Percentiles rank a stretch among this genome's conserved stretches.
These are phyloP conservation scores for Skeletonema tropicum DNA, from an alignment of 108 stramenopile species.

Conservation along the genomic window DNA sequence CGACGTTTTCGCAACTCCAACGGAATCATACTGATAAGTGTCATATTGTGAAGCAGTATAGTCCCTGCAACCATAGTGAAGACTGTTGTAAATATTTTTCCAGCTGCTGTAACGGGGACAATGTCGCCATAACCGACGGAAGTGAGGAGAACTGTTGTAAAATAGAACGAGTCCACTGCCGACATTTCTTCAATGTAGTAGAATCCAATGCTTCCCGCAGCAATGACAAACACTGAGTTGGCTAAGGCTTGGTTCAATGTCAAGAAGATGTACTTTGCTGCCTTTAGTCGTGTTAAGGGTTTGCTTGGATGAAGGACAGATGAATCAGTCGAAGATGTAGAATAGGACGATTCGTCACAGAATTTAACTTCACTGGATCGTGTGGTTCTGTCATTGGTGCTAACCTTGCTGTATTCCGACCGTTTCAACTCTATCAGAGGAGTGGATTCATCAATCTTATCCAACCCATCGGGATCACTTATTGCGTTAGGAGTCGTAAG, in stretches of 20 bases:
- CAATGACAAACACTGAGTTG: constrained; percentile 84
- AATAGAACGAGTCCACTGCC: constrained; percentile 58
- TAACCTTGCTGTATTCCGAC: background rate
- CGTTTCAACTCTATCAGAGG: constrained; percentile 14
- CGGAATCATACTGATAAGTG: constrained; percentile 90
- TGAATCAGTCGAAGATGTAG: constrained; percentile 32
- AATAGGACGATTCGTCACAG: constrained; percentile 41
- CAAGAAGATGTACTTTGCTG: constrained; percentile 81
- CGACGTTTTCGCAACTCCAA: constrained; percentile 82
- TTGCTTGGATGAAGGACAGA: constrained; percentile 32
- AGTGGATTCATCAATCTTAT: constrained; percentile 38
- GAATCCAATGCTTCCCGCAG: constrained; percentile 81
- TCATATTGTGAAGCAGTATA: constrained; percentile 87
- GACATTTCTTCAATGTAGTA: constrained; percentile 79
- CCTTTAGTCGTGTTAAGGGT: constrained; percentile 51
- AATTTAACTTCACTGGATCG: constrained; percentile 7
- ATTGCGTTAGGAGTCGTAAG: background rate
- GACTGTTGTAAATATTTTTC: constrained; percentile 44
- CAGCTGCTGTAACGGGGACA: constrained; percentile 72
- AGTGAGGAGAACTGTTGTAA: constrained; percentile 82
- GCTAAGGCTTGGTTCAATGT: constrained; percentile 77
- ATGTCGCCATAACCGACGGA: constrained; percentile 86
- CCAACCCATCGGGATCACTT: background rate
- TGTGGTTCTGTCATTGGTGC: background rate
- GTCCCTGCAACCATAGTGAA: constrained; percentile 77